Evolutionary conservation across 2,329 filamentous ascomycete species (phyloP), one percentile per base, ranked within the genome.

Genomic region (Cyanodermella asteris): DNA sequence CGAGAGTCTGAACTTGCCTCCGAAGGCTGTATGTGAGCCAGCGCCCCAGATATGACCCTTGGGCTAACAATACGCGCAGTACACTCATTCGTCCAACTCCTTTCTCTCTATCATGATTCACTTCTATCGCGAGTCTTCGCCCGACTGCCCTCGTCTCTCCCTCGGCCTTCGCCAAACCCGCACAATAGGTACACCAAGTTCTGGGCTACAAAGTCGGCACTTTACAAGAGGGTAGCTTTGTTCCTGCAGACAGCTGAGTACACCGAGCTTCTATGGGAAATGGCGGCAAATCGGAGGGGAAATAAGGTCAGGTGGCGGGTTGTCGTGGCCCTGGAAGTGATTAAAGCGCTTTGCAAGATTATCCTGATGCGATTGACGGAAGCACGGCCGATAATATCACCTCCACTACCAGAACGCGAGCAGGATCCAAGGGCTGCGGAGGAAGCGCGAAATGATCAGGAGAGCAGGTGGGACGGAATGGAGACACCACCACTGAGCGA

Each of bases 181-280:
- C 65, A 72, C 42, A 59, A 58, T 31, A 56, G 67, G 33, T 72
- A 72, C 38, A 72, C 67, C 18, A 59, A 59, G 33, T 70, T 67
- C 44, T 72, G 65, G 61, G 57, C 58, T 11, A 52, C 59, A 24
- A 57, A 58, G 27, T 71, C 64, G 39, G 56, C 61, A 4, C 58
- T 78, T 7, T 97, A 97, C 48, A 67, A 72, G 30, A 66, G 76
- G 30, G 67, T 90, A 27, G 82, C 84, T 20, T 61, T 82, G 34
- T 56, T 81, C 4, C 55, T 97, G 24, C 80, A 91, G 44, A 74
- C 91, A 51, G 75, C 93, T 14, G 76, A 87, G 37, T 94, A 94
- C 44, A 91, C 82, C 0, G 80, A 97, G 51, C 57, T 97, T 16
- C 54, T 97, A n/a, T 87, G 84, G 64, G 87, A 97, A 47, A 97